These are phyloP conservation scores for Wickerhamiella vanderwaltii DNA, from an alignment of 805 yeast species.

Conservation along the genomic window DNA sequence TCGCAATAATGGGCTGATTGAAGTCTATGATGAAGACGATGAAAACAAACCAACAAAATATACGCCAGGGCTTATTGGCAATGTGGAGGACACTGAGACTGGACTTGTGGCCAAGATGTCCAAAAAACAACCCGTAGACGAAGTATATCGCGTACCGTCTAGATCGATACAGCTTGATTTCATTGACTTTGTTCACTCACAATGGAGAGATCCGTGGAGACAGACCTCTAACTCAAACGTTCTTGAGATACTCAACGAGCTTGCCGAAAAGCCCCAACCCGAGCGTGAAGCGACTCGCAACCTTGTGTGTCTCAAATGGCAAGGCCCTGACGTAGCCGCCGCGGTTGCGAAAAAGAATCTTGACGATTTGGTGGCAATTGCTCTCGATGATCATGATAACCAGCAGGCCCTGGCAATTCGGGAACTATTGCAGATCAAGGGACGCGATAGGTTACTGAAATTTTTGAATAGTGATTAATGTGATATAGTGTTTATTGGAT, in stretches of 20 bases:
- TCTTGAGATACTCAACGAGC: constrained; percentile 28
- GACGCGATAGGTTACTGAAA: constrained; percentile 48
- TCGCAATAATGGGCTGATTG: constrained; percentile 46
- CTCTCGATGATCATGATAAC: constrained; percentile 34
- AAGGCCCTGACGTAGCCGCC: constrained; percentile 27
- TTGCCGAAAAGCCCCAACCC: constrained; percentile 21
- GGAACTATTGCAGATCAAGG: constrained; percentile 53
- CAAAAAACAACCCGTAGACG: constrained; percentile 14
- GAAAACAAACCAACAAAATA: constrained; percentile 25
- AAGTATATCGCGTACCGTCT: constrained; percentile 56
- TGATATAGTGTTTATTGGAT: no score
- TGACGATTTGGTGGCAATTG: constrained; percentile 24
- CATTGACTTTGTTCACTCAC: constrained; percentile 37
- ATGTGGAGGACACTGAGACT: neutral
- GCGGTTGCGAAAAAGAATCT: constrained; percentile 23
- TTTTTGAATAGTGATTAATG: constrained; percentile 32
- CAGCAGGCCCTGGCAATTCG: constrained; percentile 39
- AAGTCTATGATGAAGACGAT: constrained; percentile 36
- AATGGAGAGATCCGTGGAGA: constrained; percentile 26
- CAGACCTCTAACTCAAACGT: constrained; percentile 28
- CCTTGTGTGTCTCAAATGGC: constrained; percentile 28
- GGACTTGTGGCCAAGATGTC: constrained; percentile 8
- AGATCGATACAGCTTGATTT: constrained; percentile 59
- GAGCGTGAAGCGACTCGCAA: constrained; percentile 28
- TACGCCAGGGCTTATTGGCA: constrained; percentile 6